A percentile compares a stretch with the other conserved stretches of the same genome.
These are phyloP conservation scores for Fusarium acutatum DNA, from an alignment of 2,329 filamentous ascomycete genomes.

Conservation along the genomic window DNA sequence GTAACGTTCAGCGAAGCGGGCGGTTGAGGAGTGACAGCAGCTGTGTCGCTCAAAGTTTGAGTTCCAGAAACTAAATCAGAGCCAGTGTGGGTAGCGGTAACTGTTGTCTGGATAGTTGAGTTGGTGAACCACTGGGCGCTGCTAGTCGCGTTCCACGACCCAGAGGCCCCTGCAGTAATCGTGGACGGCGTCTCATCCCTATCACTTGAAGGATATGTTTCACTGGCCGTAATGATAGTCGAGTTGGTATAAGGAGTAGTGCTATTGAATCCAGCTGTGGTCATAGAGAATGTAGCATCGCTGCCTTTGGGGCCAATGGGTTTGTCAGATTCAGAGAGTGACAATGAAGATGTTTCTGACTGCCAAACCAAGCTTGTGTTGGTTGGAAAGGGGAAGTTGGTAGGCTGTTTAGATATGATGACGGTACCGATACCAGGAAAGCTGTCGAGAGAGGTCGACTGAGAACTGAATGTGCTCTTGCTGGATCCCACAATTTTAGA, in stretches of 20 bases:
- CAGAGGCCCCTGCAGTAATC: neutral
- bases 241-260: slow-evolving; percentile 31
- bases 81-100: neutral
- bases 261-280: slow-evolving; percentile 6
- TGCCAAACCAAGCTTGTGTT: slow-evolving; percentile 19
- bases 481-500: slow-evolving; percentile 1
- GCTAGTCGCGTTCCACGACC: slow-evolving; percentile 5
- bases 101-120: neutral
- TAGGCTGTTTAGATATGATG: slow-evolving; percentile 9
- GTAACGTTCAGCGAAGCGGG: slow-evolving; percentile 14
- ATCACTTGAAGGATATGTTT: neutral
- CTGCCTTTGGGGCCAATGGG: neutral
- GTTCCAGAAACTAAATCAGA: neutral
- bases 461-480: neutral
- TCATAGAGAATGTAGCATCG: neutral
- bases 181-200: neutral
- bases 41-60: neutral
- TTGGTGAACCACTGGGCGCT: slow-evolving; percentile 1
- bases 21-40: neutral
- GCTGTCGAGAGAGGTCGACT: neutral
- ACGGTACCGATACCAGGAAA: slow-evolving; percentile 15
- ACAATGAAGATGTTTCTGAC: neutral
- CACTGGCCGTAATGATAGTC: slow-evolving; percentile 2
- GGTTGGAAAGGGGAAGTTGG: slow-evolving; percentile 23
- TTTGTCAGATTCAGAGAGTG: neutral